Evolutionary conservation across 176 grass and related monocot genomes (phyloP), one percentile per base, ranked within the genome.

Genomic region (Phyllostachys edulis): DNA sequence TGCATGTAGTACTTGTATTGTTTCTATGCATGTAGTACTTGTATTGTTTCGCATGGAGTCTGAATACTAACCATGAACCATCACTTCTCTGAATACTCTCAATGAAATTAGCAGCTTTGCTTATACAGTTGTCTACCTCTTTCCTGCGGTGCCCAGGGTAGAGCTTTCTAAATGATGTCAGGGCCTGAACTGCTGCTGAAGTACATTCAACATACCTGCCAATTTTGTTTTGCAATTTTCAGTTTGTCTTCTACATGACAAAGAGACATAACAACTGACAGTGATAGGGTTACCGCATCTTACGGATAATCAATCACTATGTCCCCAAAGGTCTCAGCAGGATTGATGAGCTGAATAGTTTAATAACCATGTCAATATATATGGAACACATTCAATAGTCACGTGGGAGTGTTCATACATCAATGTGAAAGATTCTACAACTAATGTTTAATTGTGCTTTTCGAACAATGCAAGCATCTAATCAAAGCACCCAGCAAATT

Each of bases 291-390:
- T 51, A 69, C 38, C 12, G 45, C 44, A 72, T 96, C 96, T 96
- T 94, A 99, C 96, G 96, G 91, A 63, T 99, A 99, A 92, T 99
- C 96, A 71, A 99, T 99, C 67, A 96, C 74, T 76, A 99, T 96
- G 64, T 94, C 91, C 37, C 93, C 96, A 73, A 99, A 99, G 65
- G 93, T 99, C 85, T 99, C 96, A 27, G 96, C 86, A 77, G 96
- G 96, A 85, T 99, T 99, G 80, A 99, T 91, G 61, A 99, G 81
- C 96, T 99, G 88, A 78, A 60, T 75, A 80, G 71, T 69, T 82
- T 37, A 80, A 52, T 27, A 87, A 73, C 4, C 37, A 63, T 87
- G 64, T 85, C 69, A 89, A 67, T 82, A 85, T 20, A 36, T 5
- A 63, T 39, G 8, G 59, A 67, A 82, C 39, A 83, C 76, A 60